Evolutionary conservation across 768 basidiomycete species (phyloP).

Genomic region (Pulveroboletus sp.): DNA sequence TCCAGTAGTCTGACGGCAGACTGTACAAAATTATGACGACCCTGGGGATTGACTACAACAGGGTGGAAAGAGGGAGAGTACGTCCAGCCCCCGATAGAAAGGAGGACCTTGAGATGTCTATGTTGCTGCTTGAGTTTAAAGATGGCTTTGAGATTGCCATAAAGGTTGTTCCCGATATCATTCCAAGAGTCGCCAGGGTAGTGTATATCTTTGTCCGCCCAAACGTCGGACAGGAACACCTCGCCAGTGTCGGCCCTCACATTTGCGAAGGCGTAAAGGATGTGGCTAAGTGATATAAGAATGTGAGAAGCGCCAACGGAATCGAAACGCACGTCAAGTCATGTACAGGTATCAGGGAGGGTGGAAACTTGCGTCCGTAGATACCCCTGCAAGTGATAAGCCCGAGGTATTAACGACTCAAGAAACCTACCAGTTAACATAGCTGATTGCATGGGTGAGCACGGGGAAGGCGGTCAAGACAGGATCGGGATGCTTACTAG

Average conservation of each 20-base stretch:
- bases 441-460: constrained; percentile 39
- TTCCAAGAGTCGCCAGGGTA: constrained; percentile 96
- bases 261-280: constrained; percentile 93
- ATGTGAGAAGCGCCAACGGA: background rate
- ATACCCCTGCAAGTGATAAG: constrained; percentile 65
- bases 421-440: constrained; percentile 65
- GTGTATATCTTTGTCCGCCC: constrained; percentile 98
- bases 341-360: constrained; percentile 73
- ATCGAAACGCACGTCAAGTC: constrained; percentile 71
- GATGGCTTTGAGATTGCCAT: constrained; percentile 92
- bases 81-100: constrained; percentile 96
- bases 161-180: constrained; percentile 84
- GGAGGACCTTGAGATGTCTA: constrained; percentile 71
- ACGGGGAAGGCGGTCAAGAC: constrained; percentile 5
- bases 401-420: background rate
- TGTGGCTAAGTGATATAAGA: constrained; percentile 50
- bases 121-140: constrained; percentile 86
- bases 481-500: constrained; percentile 53
- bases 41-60: constrained; percentile 60
- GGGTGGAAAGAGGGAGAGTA: constrained; percentile 87
- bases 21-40: constrained; percentile 74
- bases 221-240: constrained; percentile 82
- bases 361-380: constrained; percentile 89
- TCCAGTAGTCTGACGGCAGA: constrained; percentile 78
- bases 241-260: constrained; percentile 79